phyloP scores from a whole-genome alignment of 2,329 filamentous ascomycete species.

The Hypoxylon sp. region DNA sequence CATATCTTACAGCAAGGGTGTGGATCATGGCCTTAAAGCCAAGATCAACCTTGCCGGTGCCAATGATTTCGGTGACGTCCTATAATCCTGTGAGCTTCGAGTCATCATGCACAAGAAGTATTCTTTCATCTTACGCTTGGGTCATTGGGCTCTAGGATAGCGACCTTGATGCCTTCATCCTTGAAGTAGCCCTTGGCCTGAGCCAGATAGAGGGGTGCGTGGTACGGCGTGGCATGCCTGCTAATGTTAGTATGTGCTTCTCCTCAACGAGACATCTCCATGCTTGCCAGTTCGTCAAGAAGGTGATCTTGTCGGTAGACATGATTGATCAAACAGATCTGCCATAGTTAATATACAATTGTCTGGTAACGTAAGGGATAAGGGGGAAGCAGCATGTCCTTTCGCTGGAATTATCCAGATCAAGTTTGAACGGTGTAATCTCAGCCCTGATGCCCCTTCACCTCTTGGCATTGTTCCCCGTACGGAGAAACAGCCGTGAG shows the following conservation, averaged over 20 bases:
- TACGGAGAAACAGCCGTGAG: slow-evolving; percentile 6
- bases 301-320: slow-evolving; percentile 86
- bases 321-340: slow-evolving; percentile 64
- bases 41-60: slow-evolving; percentile 76
- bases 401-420: slow-evolving; percentile 89
- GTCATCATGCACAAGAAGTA: not conserved
- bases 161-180: slow-evolving; percentile 79
- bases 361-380: slow-evolving; percentile 41
- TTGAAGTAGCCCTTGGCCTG: slow-evolving; percentile 79
- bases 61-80: slow-evolving; percentile 85
- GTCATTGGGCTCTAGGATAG: slow-evolving; percentile 79
- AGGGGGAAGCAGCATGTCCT: slow-evolving; percentile 79
- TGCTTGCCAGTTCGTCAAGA: slow-evolving; percentile 81
- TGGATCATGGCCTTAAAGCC: slow-evolving; percentile 89
- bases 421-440: slow-evolving; percentile 66
- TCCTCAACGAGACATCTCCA: slow-evolving; percentile 13
- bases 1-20: slow-evolving; percentile 69
- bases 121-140: slow-evolving; percentile 65
- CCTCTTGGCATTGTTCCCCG: slow-evolving; percentile 15
- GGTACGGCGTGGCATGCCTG: slow-evolving; percentile 84
- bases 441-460: slow-evolving; percentile 34
- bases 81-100: slow-evolving; percentile 42
- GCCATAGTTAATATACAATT: slow-evolving; percentile 55
- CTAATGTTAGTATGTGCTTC: slow-evolving; percentile 30
- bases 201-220: slow-evolving; percentile 78